A percentile compares a stretch with the other conserved stretches of the same genome.
Conservation (phyloP, 2,329 filamentous ascomycete genomes). For the Botryotinia narcissicola region DNA sequence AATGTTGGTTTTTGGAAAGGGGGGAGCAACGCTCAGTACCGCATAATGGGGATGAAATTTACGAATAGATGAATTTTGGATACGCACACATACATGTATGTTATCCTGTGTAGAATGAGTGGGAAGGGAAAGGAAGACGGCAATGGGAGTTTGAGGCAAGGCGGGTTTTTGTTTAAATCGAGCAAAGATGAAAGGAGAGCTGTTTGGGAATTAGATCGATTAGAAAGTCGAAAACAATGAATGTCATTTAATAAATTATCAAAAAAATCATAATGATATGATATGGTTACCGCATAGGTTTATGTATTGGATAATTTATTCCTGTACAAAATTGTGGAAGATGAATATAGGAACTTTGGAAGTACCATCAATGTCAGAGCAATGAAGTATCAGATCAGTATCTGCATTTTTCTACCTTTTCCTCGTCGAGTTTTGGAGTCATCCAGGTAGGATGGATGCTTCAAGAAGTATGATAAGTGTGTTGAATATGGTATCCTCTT, state of each 20-base stretch:
- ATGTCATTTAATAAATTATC: background rate
- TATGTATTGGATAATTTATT: background rate
- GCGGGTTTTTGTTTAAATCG: background rate
- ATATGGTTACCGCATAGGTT: background rate
- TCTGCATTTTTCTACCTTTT: too few relatives aligned
- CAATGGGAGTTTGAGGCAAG: slow-evolving; percentile 7
- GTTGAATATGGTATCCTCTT: background rate
- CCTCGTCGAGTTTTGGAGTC: too few relatives aligned
- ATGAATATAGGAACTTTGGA: background rate
- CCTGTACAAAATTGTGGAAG: background rate
- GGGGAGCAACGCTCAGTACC: slow-evolving; percentile 41
- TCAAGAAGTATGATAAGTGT: background rate
- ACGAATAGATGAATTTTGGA: slow-evolving; percentile 28
- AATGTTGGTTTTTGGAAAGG: slow-evolving; percentile 49
- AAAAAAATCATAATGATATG: background rate
- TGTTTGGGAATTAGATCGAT: slow-evolving; percentile 2
- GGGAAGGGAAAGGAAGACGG: background rate
- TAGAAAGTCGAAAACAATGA: background rate
- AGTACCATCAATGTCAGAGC: background rate
- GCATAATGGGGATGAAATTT: slow-evolving; percentile 23
- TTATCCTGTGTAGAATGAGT: background rate
- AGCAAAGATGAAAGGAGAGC: background rate
- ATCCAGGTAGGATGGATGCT: too few relatives aligned
- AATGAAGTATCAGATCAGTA: too few relatives aligned
- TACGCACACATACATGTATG: background rate